Percentiles rank a stretch among this genome's conserved stretches.
Conservation (phyloP, 129 eudicot genomes). For the Ambrosia artemisiifolia region DNA sequence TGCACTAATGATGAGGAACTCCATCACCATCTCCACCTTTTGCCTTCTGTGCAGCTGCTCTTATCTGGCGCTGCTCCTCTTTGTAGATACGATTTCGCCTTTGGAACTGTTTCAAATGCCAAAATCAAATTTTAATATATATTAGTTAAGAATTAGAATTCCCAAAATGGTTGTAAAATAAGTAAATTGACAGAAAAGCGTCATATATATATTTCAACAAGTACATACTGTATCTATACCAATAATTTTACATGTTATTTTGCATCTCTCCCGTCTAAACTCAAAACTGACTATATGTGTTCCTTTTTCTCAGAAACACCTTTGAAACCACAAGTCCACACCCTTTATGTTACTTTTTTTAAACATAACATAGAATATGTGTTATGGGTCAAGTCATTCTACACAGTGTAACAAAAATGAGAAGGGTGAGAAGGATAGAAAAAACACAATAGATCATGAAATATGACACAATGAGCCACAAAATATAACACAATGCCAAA, state of each 20-base stretch:
- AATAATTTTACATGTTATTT: background rate
- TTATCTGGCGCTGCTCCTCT: slow-evolving; percentile 92
- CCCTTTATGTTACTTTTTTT: background rate
- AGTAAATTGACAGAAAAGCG: background rate
- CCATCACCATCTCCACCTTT: slow-evolving; percentile 58
- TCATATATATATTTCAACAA: background rate
- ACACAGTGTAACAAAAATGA: too few relatives aligned
- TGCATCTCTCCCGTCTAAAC: background rate
- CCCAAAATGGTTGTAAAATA: background rate
- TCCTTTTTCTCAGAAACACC: background rate
- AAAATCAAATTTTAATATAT: background rate
- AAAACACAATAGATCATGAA: too few relatives aligned
- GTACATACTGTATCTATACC: background rate
- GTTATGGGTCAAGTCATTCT: too few relatives aligned
- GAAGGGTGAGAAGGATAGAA: too few relatives aligned
- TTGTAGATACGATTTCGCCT: slow-evolving; percentile 85
- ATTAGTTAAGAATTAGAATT: background rate
- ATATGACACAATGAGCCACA: too few relatives aligned
- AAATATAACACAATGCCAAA: too few relatives aligned
- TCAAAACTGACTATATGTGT: background rate
- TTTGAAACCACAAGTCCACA: background rate
- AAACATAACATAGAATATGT: too few relatives aligned
- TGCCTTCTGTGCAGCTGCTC: slow-evolving; percentile 82
- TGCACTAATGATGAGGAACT: slow-evolving; percentile 51
- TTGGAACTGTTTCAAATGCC: slow-evolving; percentile 60